These are phyloP conservation scores for Ceratobasidium theobromae DNA, from an alignment of 1,284 basidiomycete genomes.

Conservation along the genomic window DNA sequence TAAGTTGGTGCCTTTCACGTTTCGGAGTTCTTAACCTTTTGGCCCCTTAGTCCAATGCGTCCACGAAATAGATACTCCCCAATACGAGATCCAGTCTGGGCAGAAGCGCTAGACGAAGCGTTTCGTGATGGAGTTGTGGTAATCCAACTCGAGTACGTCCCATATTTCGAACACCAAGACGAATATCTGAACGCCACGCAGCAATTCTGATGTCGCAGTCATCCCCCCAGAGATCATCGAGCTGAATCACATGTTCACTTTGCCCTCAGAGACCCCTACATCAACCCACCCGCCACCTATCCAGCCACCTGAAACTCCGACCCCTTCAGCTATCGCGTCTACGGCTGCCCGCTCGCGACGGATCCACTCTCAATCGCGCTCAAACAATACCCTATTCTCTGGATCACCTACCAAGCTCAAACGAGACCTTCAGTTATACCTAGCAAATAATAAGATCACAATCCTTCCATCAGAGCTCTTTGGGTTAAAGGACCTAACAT, in stretches of 20 bases:
- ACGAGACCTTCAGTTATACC: conserved; percentile 13
- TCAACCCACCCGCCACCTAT: background rate
- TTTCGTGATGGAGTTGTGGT: conserved; percentile 4
- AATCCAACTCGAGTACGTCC: conserved; percentile 12
- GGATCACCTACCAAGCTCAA: background rate
- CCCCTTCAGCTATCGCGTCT: background rate
- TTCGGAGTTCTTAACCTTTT: background rate
- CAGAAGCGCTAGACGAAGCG: conserved; percentile 2
- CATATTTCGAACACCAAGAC: background rate
- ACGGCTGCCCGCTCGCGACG: conserved; percentile 22
- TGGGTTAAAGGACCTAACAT: background rate
- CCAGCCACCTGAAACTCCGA: background rate
- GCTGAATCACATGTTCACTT: conserved; percentile 10
- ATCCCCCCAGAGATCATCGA: conserved; percentile 18
- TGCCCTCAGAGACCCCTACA: background rate
- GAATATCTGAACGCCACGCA: background rate
- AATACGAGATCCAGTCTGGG: conserved; percentile 5
- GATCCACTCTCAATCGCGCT: conserved; percentile 12
- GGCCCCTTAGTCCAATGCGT: background rate
- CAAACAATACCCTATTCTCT: conserved; percentile 20
- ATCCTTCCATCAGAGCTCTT: conserved; percentile 14
- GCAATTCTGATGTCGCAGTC: conserved; percentile 4
- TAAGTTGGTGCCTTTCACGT: background rate
- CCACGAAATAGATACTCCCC: background rate
- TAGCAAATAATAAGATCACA: conserved; percentile 14